Evolutionary conservation across 371 early-diverging fungal species (phyloP), one percentile per base, ranked within the genome.

Genomic region (Basidiobolus meristosporus): DNA sequence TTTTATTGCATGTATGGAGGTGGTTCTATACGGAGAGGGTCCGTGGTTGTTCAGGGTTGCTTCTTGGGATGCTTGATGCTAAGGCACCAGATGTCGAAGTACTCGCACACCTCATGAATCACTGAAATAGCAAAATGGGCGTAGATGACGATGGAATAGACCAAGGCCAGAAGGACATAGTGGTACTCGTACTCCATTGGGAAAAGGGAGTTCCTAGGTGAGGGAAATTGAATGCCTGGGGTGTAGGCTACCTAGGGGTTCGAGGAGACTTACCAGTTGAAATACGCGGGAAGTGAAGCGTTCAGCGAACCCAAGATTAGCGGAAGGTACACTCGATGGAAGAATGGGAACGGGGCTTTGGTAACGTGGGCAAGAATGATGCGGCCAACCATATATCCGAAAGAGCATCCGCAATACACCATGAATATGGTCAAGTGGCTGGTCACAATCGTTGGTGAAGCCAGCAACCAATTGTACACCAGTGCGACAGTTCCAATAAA

Each of bases 321-420:
- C 19, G 85, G 80, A 4, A 68, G 35, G 38, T 64, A 58, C 44
- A 70, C 54, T 28, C 61, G 37, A 47, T 80, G 73, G 46, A 73
- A 66, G 39, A 60, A 63, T 5, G 89, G 89, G 64, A 82, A 90
- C 5, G 63, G 57, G 28, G 71, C 61, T 28, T 83, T 75, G 5
- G 83, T 70, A 10, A 90, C 87, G 52, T 90, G 90, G 14, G 83
- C 77, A 3, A 82, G 66, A 44, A 90, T 86, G 59, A 90, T 85
- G 29, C 66, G 54, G 17, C 80, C 77, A 36, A 86, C 85, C 36
- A 78, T 79, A 51, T 83, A 76, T 36, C 84, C 88, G 56, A 90
- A 87, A 20, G 76, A 65, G 20, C 82, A 60, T 1, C 86, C 85
- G 22, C 71, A 49, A 40, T 78, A 71, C 19, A 73, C 44, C 26